These are phyloP conservation scores for Neofusicoccum kwambonambiense DNA, from an alignment of 2,329 filamentous ascomycete species.

Conservation along the genomic window DNA sequence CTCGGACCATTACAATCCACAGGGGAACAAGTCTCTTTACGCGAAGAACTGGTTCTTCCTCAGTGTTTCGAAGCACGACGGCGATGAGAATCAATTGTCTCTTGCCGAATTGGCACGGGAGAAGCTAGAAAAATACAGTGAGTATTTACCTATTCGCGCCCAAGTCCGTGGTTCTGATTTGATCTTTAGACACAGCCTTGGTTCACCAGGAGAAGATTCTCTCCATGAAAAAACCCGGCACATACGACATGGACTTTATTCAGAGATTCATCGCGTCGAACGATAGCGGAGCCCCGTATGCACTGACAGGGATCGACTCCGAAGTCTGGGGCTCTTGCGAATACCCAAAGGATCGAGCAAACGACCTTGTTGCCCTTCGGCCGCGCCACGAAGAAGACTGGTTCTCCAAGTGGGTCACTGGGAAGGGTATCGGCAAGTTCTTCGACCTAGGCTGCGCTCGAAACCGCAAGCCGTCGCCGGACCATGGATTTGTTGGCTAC, in stretches of 20 bases:
- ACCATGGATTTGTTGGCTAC: neutral
- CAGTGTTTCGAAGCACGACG: neutral
- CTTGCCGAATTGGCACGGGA: neutral
- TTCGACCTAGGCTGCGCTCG: neutral
- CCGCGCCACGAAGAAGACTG: neutral
- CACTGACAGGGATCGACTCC: neutral
- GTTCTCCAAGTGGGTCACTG: neutral
- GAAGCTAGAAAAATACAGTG: slow-evolving; percentile 4
- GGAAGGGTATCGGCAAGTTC: neutral
- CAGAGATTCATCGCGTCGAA: neutral
- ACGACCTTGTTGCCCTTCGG: neutral
- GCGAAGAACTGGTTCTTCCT: neutral
- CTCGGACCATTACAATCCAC: neutral
- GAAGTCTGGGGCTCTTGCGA: neutral
- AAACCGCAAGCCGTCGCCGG: neutral
- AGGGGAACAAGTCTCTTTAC: neutral
- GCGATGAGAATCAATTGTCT: neutral
- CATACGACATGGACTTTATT: neutral
- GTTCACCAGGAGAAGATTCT: neutral
- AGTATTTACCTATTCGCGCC: neutral
- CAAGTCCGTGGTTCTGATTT: no score
- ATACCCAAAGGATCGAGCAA: neutral
- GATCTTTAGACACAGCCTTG: neutral
- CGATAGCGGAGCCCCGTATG: neutral
- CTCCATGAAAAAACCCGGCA: neutral